Evolutionary conservation across 129 eudicot genomes (phyloP).

Genomic region (Erigeron canadensis): DNA sequence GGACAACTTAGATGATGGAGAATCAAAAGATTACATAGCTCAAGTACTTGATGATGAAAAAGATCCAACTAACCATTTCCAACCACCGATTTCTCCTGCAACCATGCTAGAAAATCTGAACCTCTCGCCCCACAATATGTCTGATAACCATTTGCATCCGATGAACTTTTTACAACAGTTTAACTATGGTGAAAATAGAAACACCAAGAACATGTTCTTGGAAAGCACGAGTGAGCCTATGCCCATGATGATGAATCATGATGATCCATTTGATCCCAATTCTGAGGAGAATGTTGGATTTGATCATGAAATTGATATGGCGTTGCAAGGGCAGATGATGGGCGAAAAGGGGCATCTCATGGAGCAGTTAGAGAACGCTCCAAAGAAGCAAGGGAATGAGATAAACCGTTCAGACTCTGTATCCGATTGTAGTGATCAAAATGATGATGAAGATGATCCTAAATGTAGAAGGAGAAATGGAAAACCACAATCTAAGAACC

Average conservation of each 20-base stretch:
- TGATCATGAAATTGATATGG: slow-evolving; percentile 53
- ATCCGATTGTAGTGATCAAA: slow-evolving; percentile 46
- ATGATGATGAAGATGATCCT: slow-evolving; percentile 66
- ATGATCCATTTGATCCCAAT: slow-evolving; percentile 37
- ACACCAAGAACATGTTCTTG: slow-evolving; percentile 34
- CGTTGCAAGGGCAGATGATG: slow-evolving; percentile 45
- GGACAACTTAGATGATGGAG: slow-evolving; percentile 30
- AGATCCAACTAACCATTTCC: slow-evolving; percentile 36
- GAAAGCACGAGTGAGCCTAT: slow-evolving; percentile 37
- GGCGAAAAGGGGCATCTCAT: slow-evolving; percentile 26
- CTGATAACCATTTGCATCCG: slow-evolving; percentile 36
- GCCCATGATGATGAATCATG: slow-evolving; percentile 27
- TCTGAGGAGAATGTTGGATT: slow-evolving; percentile 43
- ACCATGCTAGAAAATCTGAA: slow-evolving; percentile 48
- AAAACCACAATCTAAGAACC: slow-evolving; percentile 77
- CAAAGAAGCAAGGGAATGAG: slow-evolving; percentile 35
- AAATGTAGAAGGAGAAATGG: slow-evolving; percentile 39
- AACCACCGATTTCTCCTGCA: slow-evolving; percentile 48
- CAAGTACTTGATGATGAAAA: slow-evolving; percentile 43
- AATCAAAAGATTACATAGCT: slow-evolving; percentile 32
- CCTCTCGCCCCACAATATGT: slow-evolving; percentile 36
- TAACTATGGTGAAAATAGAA: slow-evolving; percentile 33
- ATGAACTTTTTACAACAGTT: slow-evolving; percentile 55
- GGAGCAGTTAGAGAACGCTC: slow-evolving; percentile 33
- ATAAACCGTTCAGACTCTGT: slow-evolving; percentile 51